phyloP scores from a whole-genome alignment of 805 yeast genomes.

The Torulaspora indica region DNA sequence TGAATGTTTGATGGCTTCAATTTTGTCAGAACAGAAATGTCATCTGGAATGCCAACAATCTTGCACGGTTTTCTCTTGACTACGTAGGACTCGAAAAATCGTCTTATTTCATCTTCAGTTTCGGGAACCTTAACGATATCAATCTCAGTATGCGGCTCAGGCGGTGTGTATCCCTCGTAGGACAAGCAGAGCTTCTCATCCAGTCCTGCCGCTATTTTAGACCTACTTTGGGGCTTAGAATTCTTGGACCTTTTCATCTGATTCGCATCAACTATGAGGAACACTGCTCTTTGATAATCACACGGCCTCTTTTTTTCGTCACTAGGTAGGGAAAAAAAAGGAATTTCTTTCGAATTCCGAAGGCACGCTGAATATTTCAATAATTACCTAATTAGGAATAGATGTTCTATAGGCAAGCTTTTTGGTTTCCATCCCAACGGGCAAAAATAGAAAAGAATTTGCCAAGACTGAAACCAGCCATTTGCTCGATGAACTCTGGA shows the following conservation, averaged over 20 bases:
- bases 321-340: no score
- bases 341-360: not conserved
- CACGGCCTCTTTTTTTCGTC: no score
- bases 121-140: slow-evolving; percentile 23
- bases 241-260: not conserved
- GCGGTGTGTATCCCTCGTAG: slow-evolving; percentile 22
- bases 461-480: not conserved
- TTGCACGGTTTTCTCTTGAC: slow-evolving; percentile 47
- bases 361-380: not conserved
- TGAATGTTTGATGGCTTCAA: slow-evolving; percentile 39
- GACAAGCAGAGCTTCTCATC: slow-evolving; percentile 12
- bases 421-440: not conserved
- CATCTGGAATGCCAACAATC: slow-evolving; percentile 38
- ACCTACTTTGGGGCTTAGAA: no score
- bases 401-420: not conserved
- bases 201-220: slow-evolving; percentile 3
- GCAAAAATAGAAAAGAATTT: not conserved
- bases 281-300: no score
- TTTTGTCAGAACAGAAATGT: slow-evolving; percentile 32
- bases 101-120: slow-evolving; percentile 17
- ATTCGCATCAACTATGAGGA: not conserved
- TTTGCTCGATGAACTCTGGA: no score
- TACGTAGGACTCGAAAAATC: slow-evolving; percentile 42
- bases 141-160: slow-evolving; percentile 8
- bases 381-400: not conserved